A percentile compares a stretch with the other conserved stretches of the same genome.
Conservation (phyloP, 2,329 filamentous ascomycete genomes). For the Diaporthe destruens region DNA sequence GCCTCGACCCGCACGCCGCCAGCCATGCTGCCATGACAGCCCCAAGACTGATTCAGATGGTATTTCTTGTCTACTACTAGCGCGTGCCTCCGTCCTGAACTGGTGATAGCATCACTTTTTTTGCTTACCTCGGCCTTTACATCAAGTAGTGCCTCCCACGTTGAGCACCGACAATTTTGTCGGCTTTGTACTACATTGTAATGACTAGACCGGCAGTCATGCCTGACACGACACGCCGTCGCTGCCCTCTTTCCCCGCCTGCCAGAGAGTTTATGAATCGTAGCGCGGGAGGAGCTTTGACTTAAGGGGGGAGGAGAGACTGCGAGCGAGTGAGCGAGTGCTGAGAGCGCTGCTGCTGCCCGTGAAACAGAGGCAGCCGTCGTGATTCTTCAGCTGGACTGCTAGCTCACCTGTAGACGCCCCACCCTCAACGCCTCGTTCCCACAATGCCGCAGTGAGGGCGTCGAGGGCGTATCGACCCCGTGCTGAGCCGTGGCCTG, state of each 20-base stretch:
- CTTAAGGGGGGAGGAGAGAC: not conserved
- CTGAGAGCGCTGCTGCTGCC: not conserved
- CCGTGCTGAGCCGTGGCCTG: no score
- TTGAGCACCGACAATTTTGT: not conserved
- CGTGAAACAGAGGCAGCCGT: constrained; percentile 4
- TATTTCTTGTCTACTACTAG: not conserved
- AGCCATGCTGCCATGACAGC: constrained; percentile 14
- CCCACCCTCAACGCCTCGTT: not conserved
- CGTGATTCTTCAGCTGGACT: not conserved
- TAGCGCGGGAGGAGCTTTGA: not conserved
- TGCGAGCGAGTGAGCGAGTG: not conserved
- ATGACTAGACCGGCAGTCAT: not conserved
- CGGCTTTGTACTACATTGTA: no score
- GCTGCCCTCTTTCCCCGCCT: not conserved
- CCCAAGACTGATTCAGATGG: constrained; percentile 26
- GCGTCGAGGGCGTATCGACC: not conserved
- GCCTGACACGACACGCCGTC: not conserved
- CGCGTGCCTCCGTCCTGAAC: not conserved
- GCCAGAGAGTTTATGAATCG: not conserved
- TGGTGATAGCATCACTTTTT: constrained; percentile 3
- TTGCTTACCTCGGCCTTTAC: constrained; percentile 9
- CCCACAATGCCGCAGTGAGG: not conserved
- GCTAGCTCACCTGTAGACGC: not conserved
- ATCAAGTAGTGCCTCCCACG: not conserved
- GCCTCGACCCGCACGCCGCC: constrained; percentile 20